Conservation (phyloP, 73 alveolate genomes). For the Paramecium primaurelia region DNA sequence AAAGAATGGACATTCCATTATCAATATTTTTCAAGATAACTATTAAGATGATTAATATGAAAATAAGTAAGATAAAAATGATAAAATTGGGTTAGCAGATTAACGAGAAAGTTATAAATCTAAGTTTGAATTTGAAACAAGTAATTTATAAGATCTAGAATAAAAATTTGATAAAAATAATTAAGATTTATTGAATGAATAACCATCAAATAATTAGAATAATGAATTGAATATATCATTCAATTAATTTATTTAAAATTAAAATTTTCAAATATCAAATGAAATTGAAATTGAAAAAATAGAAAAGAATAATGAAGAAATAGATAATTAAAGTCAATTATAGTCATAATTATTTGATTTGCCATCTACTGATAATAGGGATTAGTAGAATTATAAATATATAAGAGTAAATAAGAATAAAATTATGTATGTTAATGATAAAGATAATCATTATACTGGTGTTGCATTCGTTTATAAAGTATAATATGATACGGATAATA, state of each 20-base stretch:
- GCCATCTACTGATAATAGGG: background rate
- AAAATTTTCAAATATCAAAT: no score
- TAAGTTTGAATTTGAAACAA: no score
- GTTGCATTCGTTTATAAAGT: background rate
- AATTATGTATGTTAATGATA: background rate
- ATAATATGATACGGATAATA: background rate
- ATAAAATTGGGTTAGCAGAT: no score
- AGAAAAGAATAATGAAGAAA: background rate
- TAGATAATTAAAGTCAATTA: background rate
- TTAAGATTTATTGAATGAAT: background rate
- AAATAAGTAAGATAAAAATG: no score
- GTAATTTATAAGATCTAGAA: background rate
- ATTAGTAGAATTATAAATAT: background rate
- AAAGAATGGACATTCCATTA: no score
- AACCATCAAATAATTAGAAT: background rate
- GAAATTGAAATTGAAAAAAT: background rate
- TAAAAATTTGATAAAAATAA: no score
- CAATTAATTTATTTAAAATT: no score
- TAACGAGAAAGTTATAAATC: no score
- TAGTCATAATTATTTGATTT: background rate
- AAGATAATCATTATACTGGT: background rate
- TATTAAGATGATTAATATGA: no score
- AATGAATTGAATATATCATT: no score
- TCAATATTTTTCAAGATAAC: no score
- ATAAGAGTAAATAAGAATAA: background rate